Evolutionary conservation across 129 eudicot species (phyloP).

Genomic region (Artemisia tridentata): DNA sequence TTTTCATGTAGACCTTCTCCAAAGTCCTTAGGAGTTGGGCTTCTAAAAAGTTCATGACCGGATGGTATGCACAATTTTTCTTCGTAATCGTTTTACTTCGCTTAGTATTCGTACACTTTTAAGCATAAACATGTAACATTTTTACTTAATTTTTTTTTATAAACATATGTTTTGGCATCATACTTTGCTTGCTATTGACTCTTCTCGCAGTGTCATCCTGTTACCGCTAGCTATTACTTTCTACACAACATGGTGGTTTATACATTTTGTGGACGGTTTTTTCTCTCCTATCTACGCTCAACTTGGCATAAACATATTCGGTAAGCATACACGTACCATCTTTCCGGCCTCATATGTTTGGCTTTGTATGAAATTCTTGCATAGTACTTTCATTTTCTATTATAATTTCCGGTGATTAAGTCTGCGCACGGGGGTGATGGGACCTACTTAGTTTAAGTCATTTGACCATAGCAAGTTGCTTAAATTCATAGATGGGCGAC

Average conservation of each 20-base stretch:
- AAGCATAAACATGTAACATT: not conserved
- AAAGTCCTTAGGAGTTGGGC: conserved; percentile 60
- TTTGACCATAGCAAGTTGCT: not conserved
- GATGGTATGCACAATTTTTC: conserved; percentile 58
- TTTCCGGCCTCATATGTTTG: not conserved
- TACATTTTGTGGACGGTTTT: conserved; percentile 78
- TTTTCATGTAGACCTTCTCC: too few relatives aligned
- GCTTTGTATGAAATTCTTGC: not conserved
- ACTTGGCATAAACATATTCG: conserved; percentile 74
- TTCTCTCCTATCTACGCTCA: conserved; percentile 86
- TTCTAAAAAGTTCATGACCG: conserved; percentile 92
- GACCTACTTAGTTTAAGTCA: not conserved
- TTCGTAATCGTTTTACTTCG: conserved; percentile 10
- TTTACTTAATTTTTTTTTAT: too few relatives aligned
- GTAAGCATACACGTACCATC: conserved; percentile 32
- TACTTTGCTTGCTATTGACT: not conserved
- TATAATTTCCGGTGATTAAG: not conserved
- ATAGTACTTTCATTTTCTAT: not conserved
- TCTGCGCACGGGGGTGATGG: not conserved
- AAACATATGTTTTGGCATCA: not conserved
- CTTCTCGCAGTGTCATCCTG: conserved; percentile 68
- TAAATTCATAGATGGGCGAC: not conserved
- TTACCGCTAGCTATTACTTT: conserved; percentile 75
- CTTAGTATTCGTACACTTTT: not conserved
- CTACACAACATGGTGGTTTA: conserved; percentile 86